phyloP scores from a whole-genome alignment of 441 rosid species.

The Iberis amara region DNA sequence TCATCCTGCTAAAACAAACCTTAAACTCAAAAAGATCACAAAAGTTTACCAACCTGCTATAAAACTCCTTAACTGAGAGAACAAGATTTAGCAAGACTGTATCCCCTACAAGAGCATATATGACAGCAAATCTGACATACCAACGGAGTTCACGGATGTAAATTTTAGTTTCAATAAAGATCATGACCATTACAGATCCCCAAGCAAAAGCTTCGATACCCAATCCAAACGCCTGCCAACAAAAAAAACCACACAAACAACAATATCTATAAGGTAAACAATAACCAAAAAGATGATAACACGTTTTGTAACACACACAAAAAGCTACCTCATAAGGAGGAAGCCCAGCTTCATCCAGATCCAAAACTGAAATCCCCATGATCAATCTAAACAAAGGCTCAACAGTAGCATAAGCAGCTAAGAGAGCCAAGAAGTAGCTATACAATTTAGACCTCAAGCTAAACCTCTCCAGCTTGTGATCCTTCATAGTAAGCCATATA shows the following conservation, averaged over 20 bases:
- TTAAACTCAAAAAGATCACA: constrained; percentile 4
- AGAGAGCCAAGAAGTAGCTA: constrained; percentile 53
- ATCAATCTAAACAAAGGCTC: constrained; percentile 81
- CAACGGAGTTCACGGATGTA: constrained; percentile 83
- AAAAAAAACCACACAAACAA: constrained; percentile 17
- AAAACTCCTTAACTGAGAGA: constrained; percentile 59
- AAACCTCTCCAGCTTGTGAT: constrained; percentile 64
- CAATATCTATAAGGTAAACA: not conserved
- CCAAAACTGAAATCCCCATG: constrained; percentile 73
- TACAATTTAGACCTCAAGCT: constrained; percentile 69
- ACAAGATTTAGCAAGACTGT: constrained; percentile 77
- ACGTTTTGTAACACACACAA: not conserved
- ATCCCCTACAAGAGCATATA: constrained; percentile 80
- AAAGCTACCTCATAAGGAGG: constrained; percentile 79
- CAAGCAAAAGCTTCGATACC: constrained; percentile 71
- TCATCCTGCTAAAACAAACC: constrained; percentile 8
- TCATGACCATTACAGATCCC: constrained; percentile 71
- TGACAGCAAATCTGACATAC: constrained; percentile 82
- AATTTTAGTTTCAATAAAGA: constrained; percentile 65
- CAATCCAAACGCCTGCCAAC: constrained; percentile 63
- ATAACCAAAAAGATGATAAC: not conserved
- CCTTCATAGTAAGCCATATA: constrained; percentile 68
- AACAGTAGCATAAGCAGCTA: constrained; percentile 67
- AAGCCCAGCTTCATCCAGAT: constrained; percentile 65
- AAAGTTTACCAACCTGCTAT: constrained; percentile 43